Percentiles rank a stretch among this genome's conserved stretches.
Conservation (phyloP, 306 rosid genomes). For the Calophaca sinica region DNA sequence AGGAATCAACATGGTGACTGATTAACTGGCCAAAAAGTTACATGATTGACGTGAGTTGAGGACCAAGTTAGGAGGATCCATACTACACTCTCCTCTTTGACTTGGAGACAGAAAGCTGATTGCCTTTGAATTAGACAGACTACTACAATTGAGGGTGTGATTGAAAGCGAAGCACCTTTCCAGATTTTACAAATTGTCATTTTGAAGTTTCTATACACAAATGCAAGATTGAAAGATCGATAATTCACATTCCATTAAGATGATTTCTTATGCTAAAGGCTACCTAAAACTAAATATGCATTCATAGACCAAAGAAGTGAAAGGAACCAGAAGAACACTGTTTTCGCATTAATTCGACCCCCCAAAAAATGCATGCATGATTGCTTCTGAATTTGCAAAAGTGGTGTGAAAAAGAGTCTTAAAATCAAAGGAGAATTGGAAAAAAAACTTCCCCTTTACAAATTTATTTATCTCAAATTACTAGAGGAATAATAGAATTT, state of each 20-base stretch:
- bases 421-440: too few species aligned
- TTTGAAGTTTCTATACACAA: conserved; percentile 43
- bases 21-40: conserved; percentile 3
- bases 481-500: conserved; percentile 54
- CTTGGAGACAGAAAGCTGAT: conserved; percentile 53
- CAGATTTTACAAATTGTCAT: conserved; percentile 36
- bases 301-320: too few species aligned
- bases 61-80: conserved; percentile 8
- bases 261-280: too few species aligned
- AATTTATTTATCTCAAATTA: conserved; percentile 55
- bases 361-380: background rate
- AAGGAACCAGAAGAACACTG: too few species aligned
- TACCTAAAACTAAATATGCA: too few species aligned
- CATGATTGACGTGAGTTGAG: too few species aligned
- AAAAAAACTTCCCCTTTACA: conserved; percentile 62
- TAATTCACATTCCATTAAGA: background rate
- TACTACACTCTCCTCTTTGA: conserved; percentile 12
- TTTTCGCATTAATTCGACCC: too few species aligned
- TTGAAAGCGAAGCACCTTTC: conserved; percentile 47
- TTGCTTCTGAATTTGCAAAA: conserved; percentile 25
- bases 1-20: conserved; percentile 43
- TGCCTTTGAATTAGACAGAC: conserved; percentile 45
- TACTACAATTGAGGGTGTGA: conserved; percentile 38
- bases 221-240: conserved; percentile 19
- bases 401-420: background rate